These are phyloP conservation scores for Anthostomella pinea DNA, from an alignment of 2,329 filamentous ascomycete species.

Conservation along the genomic window DNA sequence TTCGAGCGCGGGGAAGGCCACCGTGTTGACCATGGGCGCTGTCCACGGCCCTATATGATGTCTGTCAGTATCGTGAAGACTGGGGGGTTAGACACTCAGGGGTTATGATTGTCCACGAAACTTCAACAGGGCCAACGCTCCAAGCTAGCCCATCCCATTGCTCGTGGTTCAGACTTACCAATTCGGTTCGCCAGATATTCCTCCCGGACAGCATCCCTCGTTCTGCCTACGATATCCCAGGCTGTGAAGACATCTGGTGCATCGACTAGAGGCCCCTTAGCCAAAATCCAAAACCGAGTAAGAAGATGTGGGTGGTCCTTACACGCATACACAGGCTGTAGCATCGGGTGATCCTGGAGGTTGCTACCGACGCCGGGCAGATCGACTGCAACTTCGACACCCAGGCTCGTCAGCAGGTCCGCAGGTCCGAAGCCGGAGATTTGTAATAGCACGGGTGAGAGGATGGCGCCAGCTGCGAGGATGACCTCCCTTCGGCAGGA, in stretches of 20 bases:
- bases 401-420: slow-evolving; percentile 26
- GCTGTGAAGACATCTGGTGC: slow-evolving; percentile 25
- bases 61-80: slow-evolving; percentile 14
- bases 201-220: slow-evolving; percentile 15
- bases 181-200: slow-evolving; percentile 27
- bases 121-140: too few relatives aligned
- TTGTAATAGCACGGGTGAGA: slow-evolving; percentile 31
- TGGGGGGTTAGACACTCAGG: too few relatives aligned
- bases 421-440: slow-evolving; percentile 34
- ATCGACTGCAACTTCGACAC: slow-evolving; percentile 28
- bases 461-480: slow-evolving; percentile 30
- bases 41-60: slow-evolving; percentile 25
- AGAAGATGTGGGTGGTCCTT: slow-evolving; percentile 2
- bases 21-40: slow-evolving; percentile 28
- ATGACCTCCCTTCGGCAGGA: slow-evolving; percentile 31
- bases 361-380: slow-evolving; percentile 34
- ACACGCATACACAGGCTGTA: slow-evolving; percentile 27
- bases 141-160: too few relatives aligned
- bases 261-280: slow-evolving; percentile 14
- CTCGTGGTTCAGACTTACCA: slow-evolving; percentile 18
- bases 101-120: too few relatives aligned
- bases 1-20: slow-evolving; percentile 26
- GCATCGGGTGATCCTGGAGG: slow-evolving; percentile 32
- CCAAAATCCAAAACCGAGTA: background rate
- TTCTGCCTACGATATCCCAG: slow-evolving; percentile 23